These are phyloP conservation scores for Rhodotorula graminis DNA, from an alignment of 768 basidiomycete genomes.

Conservation along the genomic window DNA sequence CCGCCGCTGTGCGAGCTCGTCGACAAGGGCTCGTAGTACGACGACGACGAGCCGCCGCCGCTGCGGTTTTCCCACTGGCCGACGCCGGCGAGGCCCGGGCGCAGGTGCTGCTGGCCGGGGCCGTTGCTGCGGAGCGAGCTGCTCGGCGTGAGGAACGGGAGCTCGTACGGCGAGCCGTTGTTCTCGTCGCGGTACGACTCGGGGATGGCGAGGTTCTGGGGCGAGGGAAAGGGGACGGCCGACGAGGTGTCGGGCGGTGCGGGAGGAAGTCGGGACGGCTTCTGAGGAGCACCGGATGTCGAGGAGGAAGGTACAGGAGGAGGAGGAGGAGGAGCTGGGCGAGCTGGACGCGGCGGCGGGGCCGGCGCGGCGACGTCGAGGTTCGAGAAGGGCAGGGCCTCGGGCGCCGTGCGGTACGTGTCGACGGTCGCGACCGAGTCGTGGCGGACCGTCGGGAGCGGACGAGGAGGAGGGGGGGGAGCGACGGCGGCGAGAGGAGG, in stretches of 20 bases:
- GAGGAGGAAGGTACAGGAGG: too few relatives aligned
- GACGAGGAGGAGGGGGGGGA: not conserved
- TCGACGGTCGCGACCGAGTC: not conserved
- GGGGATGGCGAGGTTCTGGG: not conserved
- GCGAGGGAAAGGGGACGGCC: not conserved
- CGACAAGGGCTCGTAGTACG: not conserved
- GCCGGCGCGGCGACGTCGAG: not conserved
- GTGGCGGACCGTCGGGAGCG: not conserved
- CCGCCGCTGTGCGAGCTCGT: not conserved
- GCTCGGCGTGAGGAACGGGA: conserved; percentile 19
- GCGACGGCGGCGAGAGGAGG: not conserved
- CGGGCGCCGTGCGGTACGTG: conserved; percentile 16
- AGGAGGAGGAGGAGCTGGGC: not conserved
- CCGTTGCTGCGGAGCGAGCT: conserved; percentile 11
- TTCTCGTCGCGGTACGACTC: not conserved
- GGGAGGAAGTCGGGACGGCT: conserved; percentile 3
- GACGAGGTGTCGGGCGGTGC: not conserved
- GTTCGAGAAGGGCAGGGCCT: conserved; percentile 22
- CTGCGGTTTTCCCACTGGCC: not conserved
- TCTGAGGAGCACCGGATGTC: not conserved
- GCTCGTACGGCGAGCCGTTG: conserved; percentile 23
- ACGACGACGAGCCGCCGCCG: not conserved
- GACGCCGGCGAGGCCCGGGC: not conserved
- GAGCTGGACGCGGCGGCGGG: not conserved
- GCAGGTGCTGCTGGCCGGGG: not conserved